These are phyloP conservation scores for Epichloe hybrida DNA, from an alignment of 2,329 filamentous ascomycete species.

Conservation along the genomic window DNA sequence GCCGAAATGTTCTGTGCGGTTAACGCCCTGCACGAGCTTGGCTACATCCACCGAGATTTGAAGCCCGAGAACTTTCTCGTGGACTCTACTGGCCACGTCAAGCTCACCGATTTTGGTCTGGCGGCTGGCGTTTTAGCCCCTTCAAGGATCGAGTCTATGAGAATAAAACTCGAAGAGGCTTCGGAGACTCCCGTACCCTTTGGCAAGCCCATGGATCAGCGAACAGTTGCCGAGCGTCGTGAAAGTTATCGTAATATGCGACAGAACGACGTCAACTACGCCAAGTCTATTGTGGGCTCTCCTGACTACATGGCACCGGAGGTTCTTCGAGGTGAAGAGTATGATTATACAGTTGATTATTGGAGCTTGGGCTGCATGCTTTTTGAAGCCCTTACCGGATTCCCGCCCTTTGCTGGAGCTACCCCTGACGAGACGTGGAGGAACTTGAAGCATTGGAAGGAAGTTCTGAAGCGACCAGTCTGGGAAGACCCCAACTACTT, in stretches of 20 bases:
- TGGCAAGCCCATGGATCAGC: slow-evolving; percentile 84
- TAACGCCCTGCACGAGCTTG: slow-evolving; percentile 82
- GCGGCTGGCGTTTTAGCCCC: slow-evolving; percentile 90
- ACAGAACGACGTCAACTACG: slow-evolving; percentile 89
- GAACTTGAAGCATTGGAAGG: slow-evolving; percentile 95
- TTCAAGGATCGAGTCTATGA: slow-evolving; percentile 95
- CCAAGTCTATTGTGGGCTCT: slow-evolving; percentile 94
- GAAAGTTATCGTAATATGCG: slow-evolving; percentile 91
- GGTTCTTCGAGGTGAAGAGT: slow-evolving; percentile 89
- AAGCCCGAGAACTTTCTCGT: slow-evolving; percentile 99
- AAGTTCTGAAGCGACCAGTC: slow-evolving; percentile 85
- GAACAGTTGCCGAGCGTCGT: slow-evolving; percentile 78
- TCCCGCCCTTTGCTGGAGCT: slow-evolving; percentile 88
- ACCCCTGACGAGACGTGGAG: slow-evolving; percentile 98
- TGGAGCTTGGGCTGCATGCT: slow-evolving; percentile 99
- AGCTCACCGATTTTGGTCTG: slow-evolving; percentile 92
- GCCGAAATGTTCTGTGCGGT: slow-evolving; percentile 98
- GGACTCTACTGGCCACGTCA: slow-evolving; percentile 90
- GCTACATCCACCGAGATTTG: slow-evolving; percentile 93
- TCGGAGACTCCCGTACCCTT: slow-evolving; percentile 82
- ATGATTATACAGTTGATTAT: slow-evolving; percentile 98
- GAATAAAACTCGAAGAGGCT: slow-evolving; percentile 84
- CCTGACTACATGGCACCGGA: slow-evolving; percentile 99
- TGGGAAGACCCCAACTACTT: slow-evolving; percentile 99
- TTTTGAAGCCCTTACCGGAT: slow-evolving; percentile 84